Evolutionary conservation across 192 early-diverging fungal species (phyloP), one percentile per base, ranked within the genome.

Genomic region (Coemansia sp.): DNA sequence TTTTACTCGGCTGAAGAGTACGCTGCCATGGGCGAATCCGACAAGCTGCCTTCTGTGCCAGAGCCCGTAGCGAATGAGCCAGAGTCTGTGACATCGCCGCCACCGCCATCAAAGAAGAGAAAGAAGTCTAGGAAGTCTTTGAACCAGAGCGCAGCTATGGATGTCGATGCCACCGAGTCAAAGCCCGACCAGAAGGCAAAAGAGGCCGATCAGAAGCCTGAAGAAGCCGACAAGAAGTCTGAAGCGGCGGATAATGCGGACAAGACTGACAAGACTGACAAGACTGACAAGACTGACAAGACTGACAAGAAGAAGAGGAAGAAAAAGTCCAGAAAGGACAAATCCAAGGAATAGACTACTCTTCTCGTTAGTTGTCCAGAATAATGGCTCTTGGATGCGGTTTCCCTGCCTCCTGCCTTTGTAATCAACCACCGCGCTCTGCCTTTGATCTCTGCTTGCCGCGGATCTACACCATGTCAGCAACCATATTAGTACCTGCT

Each of bases 1-100:
- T 73, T 65, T 39, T 73, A 58, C 42, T 73, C 69, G 2, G 69
- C 69, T 3, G 58, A 73, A 12, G 69, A 73, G 29, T 65, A 73
- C 38, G 17, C 23, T n/a, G 47, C 34, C 0, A 44, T 60, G 41
- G 32, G 11, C 7, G 32, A 44, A n/a, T n/a, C n/a, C 7, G 43
- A 29, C 5, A 30, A 44, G 7, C 27, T 18, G 10, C 19, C 5
- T 20, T 12, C 5, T 20, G 16, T 38, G 10, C 19, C 9, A 7
- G 22, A 16, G 40, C 16, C 22, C 4, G 38, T 9, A 9, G 27
- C 27, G 27, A 28, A 23, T 25, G 38, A 12, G 8, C 7, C 17
- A 13, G 18, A 5, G 10, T 10, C 13, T 13, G 13, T 35, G 29
- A 43, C 53, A 10, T n/a, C 28, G 27, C 46, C 17, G 2, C 53